Evolutionary conservation across 768 basidiomycete species (phyloP), one percentile per base, ranked within the genome.

Genomic region (Paxillus involutus): DNA sequence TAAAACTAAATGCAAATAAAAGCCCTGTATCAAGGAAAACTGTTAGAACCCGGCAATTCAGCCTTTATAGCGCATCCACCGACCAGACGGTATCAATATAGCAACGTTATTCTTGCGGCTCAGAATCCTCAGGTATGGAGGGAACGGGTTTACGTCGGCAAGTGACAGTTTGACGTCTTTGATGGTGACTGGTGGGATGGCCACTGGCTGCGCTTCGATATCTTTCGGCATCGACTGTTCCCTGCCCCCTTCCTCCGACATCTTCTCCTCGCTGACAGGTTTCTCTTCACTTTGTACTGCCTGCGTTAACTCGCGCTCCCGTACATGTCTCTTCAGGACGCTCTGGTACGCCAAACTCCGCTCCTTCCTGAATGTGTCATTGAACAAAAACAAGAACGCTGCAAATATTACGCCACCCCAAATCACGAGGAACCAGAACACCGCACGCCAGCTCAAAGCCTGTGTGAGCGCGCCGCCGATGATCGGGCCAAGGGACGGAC

Each of bases 341-440:
- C 77, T 77, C 63, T 92, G 91, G 66, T 95, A 96, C 1, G 83
- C 77, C 14, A 88, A 70, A 52, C 92, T 94, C 36, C 94, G 84
- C 62, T 95, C 91, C 56, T 79, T 77, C 32, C 94, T 80, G 72
- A 90, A 95, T 0, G 91, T 93, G 64, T 97, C 92, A 51, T 80
- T 80, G 75, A 94, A 91, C 63, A 86, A 71, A n/a, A 86, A 66
- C 33, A 89, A 53, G 68, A 91, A 91, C 14, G 77, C 71, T 19
- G 81, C 37, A 52, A 82, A 74, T 51, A 79, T 81, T 13, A 77
- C 42, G 0, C 82, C 84, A 6, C 81, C 80, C 58, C 85, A 78
- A 29, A 87, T 85, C 2, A 80, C 75, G 35, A 94, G 76, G 65
- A 94, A 92, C 82, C 89, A 94, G 70, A 96, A 93, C 1, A 89